Conservation (phyloP, 208 protist genomes). For the Porcisia hertigi region DNA sequence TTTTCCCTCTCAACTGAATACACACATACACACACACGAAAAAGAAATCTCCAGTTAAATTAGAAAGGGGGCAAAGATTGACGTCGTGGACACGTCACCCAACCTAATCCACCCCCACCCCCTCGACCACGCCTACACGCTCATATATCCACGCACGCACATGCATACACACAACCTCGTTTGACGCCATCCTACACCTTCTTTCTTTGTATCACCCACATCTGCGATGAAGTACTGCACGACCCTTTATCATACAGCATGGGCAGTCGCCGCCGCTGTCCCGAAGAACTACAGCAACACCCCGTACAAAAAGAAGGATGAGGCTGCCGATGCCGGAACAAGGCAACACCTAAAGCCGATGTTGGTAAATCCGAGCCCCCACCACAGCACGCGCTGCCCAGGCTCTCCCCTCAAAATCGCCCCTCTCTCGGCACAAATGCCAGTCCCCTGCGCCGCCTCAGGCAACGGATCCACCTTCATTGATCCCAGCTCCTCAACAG, state of each 20-base stretch:
- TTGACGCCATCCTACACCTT: neutral
- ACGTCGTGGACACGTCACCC: neutral
- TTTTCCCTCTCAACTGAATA: neutral
- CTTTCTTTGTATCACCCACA: neutral
- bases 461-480: slow-evolving; percentile 49
- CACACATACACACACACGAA: neutral
- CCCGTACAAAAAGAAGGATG: slow-evolving; percentile 33
- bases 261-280: slow-evolving; percentile 25
- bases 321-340: no score
- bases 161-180: neutral
- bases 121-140: no score
- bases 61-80: neutral
- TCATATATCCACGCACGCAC: neutral
- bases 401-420: neutral
- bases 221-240: slow-evolving; percentile 19
- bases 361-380: neutral
- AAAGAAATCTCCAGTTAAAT: neutral
- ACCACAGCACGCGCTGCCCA: neutral
- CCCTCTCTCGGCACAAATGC: neutral
- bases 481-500: slow-evolving; percentile 46
- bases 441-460: neutral
- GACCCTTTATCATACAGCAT: slow-evolving; percentile 7
- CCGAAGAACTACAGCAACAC: slow-evolving; percentile 47
- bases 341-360: neutral
- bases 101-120: no score